phyloP scores from a whole-genome alignment of 129 eudicot species.

The Apium graveolens region DNA sequence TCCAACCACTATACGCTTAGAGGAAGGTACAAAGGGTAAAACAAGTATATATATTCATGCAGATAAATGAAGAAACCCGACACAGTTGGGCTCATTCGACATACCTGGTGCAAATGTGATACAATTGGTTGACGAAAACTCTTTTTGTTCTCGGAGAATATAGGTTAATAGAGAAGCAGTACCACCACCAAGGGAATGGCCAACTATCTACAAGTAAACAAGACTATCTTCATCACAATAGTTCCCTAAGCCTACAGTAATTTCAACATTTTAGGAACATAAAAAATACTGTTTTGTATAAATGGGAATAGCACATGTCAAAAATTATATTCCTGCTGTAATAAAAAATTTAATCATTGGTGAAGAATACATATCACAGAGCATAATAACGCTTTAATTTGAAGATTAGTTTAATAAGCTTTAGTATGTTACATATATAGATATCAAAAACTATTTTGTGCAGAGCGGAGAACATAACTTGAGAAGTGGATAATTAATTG shows the following conservation, averaged over 20 bases:
- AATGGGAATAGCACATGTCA: neutral
- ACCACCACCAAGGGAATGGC: constrained; percentile 99
- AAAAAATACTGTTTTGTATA: neutral
- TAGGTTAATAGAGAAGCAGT: constrained; percentile 97
- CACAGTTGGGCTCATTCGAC: neutral
- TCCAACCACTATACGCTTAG: neutral
- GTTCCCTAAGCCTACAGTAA: neutral
- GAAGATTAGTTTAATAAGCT: neutral
- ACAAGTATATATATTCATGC: neutral
- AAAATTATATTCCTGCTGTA: neutral
- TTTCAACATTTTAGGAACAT: neutral
- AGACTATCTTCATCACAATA: neutral
- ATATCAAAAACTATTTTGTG: neutral
- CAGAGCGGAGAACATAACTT: neutral
- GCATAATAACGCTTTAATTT: neutral
- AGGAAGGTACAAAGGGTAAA: neutral
- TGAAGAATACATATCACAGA: neutral
- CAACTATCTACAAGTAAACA: constrained; percentile 61
- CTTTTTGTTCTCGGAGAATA: constrained; percentile 88
- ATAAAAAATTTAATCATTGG: neutral
- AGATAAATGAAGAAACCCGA: neutral
- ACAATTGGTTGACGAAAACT: constrained; percentile 67
- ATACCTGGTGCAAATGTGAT: constrained; percentile 96
- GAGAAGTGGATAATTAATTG: no score
- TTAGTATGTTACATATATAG: neutral